These are phyloP conservation scores for Botrytis byssoidea DNA, from an alignment of 2,329 filamentous ascomycete species.

Conservation along the genomic window DNA sequence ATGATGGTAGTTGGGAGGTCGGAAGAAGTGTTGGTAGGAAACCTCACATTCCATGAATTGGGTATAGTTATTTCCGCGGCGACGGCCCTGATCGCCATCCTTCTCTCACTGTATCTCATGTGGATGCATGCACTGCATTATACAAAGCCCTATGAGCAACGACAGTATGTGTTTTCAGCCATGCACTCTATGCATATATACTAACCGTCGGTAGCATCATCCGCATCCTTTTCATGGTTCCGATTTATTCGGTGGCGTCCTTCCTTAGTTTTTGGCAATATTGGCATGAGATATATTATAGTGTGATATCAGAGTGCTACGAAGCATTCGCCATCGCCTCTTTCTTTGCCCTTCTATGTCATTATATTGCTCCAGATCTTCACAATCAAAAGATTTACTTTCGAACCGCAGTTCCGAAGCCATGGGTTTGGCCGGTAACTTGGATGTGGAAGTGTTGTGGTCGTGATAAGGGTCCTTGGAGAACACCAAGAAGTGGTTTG, in stretches of 20 bases:
- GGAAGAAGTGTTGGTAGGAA: constrained; percentile 49
- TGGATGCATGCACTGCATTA: constrained; percentile 60
- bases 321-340: constrained; percentile 85
- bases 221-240: constrained; percentile 85
- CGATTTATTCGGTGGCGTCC: constrained; percentile 72
- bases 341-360: constrained; percentile 80
- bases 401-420: constrained; percentile 62
- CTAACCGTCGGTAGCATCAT: constrained; percentile 60
- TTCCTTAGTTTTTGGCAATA: constrained; percentile 75
- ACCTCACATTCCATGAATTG: constrained; percentile 54
- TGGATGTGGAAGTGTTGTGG: constrained; percentile 71
- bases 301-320: constrained; percentile 80
- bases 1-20: constrained; percentile 37
- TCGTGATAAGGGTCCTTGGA: constrained; percentile 65
- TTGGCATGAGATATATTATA: constrained; percentile 75
- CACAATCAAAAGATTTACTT: constrained; percentile 84
- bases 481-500: constrained; percentile 74
- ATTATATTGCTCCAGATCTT: constrained; percentile 74
- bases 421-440: constrained; percentile 71
- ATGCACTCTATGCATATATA: neutral
- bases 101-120: constrained; percentile 55
- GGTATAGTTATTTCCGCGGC: constrained; percentile 52
- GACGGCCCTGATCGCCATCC: constrained; percentile 51
- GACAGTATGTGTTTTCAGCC: constrained; percentile 46
- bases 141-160: constrained; percentile 59